A percentile compares a stretch with the other conserved stretches of the same genome.
These are phyloP conservation scores for Botrytis deweyae DNA, from an alignment of 2,329 filamentous ascomycete species.

Conservation along the genomic window DNA sequence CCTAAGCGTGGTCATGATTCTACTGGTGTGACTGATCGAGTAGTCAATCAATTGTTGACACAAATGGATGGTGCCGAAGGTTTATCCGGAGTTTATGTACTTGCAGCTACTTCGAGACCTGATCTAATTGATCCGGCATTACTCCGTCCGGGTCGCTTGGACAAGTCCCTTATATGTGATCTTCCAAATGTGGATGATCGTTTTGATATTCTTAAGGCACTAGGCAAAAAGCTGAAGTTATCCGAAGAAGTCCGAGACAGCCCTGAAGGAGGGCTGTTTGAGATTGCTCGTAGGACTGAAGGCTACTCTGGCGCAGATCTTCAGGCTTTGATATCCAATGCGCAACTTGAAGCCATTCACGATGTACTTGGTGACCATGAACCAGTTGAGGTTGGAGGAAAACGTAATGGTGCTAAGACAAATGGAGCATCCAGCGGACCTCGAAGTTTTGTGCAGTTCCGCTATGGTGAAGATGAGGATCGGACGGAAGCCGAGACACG, in stretches of 20 bases:
- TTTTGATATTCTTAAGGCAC: constrained; percentile 80
- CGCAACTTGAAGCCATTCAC: constrained; percentile 95
- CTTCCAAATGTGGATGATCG: constrained; percentile 79
- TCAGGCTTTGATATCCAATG: constrained; percentile 93
- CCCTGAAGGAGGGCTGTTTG: constrained; percentile 38
- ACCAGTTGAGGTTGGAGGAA: constrained; percentile 38
- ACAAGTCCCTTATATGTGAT: constrained; percentile 90
- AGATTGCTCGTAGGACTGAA: constrained; percentile 76
- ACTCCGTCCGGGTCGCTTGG: constrained; percentile 83
- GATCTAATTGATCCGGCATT: constrained; percentile 95
- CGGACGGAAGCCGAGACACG: constrained; percentile 43
- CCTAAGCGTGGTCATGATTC: constrained; percentile 96
- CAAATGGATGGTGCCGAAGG: constrained; percentile 99
- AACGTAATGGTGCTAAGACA: constrained; percentile 30
- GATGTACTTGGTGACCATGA: constrained; percentile 73
- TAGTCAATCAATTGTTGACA: constrained; percentile 96
- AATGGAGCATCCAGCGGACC: constrained; percentile 36
- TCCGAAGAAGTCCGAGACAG: constrained; percentile 56
- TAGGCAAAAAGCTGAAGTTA: constrained; percentile 79
- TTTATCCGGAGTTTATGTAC: constrained; percentile 88
- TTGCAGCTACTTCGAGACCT: constrained; percentile 89
- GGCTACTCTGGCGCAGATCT: constrained; percentile 94
- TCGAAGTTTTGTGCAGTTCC: constrained; percentile 76
- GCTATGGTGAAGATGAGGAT: constrained; percentile 65
- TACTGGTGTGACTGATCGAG: constrained; percentile 96